Evolutionary conservation across 2,329 filamentous ascomycete species (phyloP).

Genomic region (Triangularia setosa): DNA sequence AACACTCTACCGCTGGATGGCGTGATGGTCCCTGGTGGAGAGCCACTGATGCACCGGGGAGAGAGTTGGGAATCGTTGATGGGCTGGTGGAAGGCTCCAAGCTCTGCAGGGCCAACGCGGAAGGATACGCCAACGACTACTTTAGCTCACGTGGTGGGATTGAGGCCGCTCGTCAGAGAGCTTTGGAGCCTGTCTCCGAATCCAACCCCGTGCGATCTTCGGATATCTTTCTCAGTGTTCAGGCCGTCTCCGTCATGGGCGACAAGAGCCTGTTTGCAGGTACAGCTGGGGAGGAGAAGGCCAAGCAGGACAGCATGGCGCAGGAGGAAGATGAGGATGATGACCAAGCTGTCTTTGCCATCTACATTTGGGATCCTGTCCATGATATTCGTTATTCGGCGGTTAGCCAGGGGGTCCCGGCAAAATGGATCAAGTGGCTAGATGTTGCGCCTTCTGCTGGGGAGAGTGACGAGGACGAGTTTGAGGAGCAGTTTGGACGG

Average conservation of each 20-base stretch:
- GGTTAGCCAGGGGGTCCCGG: constrained; percentile 77
- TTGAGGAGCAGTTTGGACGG: constrained; percentile 29
- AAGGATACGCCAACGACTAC: constrained; percentile 82
- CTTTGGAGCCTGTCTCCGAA: constrained; percentile 74
- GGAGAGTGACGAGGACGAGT: constrained; percentile 47
- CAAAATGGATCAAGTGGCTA: constrained; percentile 86
- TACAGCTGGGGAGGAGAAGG: constrained; percentile 48
- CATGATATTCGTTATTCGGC: constrained; percentile 85
- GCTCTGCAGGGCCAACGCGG: constrained; percentile 82
- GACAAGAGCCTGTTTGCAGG: constrained; percentile 65
- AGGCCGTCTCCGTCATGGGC: constrained; percentile 68
- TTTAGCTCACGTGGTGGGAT: constrained; percentile 75
- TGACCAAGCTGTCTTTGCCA: constrained; percentile 66
- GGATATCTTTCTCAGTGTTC: constrained; percentile 93
- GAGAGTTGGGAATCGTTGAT: constrained; percentile 75
- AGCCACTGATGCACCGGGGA: constrained; percentile 50
- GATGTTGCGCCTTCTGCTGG: constrained; percentile 64
- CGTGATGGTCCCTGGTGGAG: constrained; percentile 97
- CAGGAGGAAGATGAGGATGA: constrained; percentile 51
- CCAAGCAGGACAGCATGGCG: constrained; percentile 51
- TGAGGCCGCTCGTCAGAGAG: constrained; percentile 73
- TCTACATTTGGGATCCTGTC: constrained; percentile 82
- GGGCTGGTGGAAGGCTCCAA: constrained; percentile 86
- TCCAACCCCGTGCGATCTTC: constrained; percentile 86
- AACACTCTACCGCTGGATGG: constrained; percentile 65